Conservation (phyloP, 2,329 filamentous ascomycete species). For the Ophioceras dolichostomum region DNA sequence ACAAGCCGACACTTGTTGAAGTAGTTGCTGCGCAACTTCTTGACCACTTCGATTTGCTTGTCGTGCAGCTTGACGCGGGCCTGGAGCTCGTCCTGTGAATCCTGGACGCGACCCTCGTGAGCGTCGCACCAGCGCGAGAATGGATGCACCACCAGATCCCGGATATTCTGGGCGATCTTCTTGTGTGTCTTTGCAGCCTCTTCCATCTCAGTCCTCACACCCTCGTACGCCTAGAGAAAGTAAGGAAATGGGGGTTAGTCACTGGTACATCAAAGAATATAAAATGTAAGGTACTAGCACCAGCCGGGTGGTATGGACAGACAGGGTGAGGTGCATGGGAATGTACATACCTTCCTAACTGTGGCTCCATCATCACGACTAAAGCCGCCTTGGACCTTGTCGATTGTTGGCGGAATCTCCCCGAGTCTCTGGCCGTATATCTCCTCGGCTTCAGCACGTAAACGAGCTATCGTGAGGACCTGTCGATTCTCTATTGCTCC, state of each 20-base stretch:
- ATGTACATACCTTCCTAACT: slow-evolving; percentile 70
- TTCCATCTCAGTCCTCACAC: slow-evolving; percentile 83
- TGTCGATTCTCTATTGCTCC: slow-evolving; percentile 93
- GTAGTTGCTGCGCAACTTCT: slow-evolving; percentile 90
- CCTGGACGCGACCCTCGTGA: slow-evolving; percentile 80
- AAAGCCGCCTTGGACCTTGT: slow-evolving; percentile 77
- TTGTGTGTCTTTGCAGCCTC: slow-evolving; percentile 81
- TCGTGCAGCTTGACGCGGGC: slow-evolving; percentile 84
- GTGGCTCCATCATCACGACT: slow-evolving; percentile 88
- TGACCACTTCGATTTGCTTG: slow-evolving; percentile 77
- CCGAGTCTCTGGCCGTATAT: slow-evolving; percentile 68
- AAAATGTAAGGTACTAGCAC: too few relatives aligned
- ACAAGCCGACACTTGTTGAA: slow-evolving; percentile 98
- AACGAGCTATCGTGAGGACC: slow-evolving; percentile 76
- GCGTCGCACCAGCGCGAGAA: slow-evolving; percentile 95
- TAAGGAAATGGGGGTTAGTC: too few relatives aligned
- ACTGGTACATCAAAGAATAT: too few relatives aligned
- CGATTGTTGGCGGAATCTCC: slow-evolving; percentile 71
- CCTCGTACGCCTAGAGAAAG: slow-evolving; percentile 94
- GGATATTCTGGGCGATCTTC: slow-evolving; percentile 93
- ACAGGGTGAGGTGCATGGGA: too few relatives aligned
- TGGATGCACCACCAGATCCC: slow-evolving; percentile 86
- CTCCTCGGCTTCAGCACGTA: slow-evolving; percentile 95
- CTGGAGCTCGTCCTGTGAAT: slow-evolving; percentile 91
- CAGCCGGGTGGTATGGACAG: not conserved